Conservation (phyloP, 2,329 filamentous ascomycete species). For the Teratosphaeria pseudoeucalypti region DNA sequence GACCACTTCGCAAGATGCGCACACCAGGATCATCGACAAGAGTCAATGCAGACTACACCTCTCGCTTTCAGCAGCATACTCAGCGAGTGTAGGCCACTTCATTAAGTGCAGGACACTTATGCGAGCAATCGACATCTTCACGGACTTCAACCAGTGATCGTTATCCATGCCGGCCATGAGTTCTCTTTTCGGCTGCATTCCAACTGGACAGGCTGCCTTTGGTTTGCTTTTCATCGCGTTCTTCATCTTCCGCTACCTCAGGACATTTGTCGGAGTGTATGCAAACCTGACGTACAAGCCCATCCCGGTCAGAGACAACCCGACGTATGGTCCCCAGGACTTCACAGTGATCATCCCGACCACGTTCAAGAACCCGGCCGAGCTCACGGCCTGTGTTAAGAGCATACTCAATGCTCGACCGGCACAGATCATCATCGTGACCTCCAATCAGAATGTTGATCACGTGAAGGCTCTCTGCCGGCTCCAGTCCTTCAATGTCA, state of each 20-base stretch:
- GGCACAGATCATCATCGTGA: constrained; percentile 20
- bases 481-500: constrained; percentile 9
- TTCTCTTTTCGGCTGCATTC: not conserved
- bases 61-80: not conserved
- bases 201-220: not conserved
- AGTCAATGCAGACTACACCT: not conserved
- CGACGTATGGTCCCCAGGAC: constrained; percentile 17
- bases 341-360: constrained; percentile 26
- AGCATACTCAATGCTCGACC: constrained; percentile 17
- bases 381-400: constrained; percentile 20
- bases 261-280: constrained; percentile 17
- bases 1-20: not conserved
- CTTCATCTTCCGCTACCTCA: constrained; percentile 8
- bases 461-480: constrained; percentile 9
- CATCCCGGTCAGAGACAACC: constrained; percentile 14
- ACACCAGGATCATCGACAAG: not conserved
- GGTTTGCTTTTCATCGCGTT: constrained; percentile 1
- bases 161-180: constrained; percentile 1
- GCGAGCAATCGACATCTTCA: not conserved
- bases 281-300: constrained; percentile 20
- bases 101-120: not conserved
- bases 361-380: constrained; percentile 21
- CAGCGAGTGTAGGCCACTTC: not conserved
- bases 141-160: not conserved
- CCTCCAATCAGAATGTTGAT: constrained; percentile 14